These are phyloP conservation scores for Ophiostoma pallidulum DNA, from an alignment of 2,329 filamentous ascomycete genomes.

Conservation along the genomic window DNA sequence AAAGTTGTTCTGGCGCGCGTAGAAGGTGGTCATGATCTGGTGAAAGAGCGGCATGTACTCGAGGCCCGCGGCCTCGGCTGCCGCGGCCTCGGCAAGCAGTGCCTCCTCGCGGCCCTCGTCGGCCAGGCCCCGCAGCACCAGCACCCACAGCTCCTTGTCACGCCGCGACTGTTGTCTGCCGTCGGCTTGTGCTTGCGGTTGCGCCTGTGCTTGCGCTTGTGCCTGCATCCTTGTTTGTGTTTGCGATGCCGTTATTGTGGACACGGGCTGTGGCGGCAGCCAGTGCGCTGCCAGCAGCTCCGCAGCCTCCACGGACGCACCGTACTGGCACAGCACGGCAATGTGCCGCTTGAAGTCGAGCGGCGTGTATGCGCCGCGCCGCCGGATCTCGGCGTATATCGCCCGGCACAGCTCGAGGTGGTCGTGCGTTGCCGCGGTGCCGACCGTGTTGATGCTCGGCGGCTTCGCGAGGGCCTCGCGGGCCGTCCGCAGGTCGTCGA, in stretches of 20 bases:
- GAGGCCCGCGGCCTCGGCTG: slow-evolving; percentile 32
- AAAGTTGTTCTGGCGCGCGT: slow-evolving; percentile 47
- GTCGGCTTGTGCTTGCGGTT: not conserved
- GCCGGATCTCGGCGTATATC: slow-evolving; percentile 32
- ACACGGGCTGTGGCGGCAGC: slow-evolving; percentile 9
- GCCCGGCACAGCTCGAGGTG: slow-evolving; percentile 39
- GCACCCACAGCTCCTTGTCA: slow-evolving; percentile 33
- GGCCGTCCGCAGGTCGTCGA: slow-evolving; percentile 35
- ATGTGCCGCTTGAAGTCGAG: slow-evolving; percentile 36
- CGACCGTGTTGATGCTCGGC: not conserved
- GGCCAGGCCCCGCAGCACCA: slow-evolving; percentile 52
- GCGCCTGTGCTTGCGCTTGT: not conserved
- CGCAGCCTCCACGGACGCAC: slow-evolving; percentile 44
- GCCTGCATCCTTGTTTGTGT: not conserved
- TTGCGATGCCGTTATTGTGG: not conserved
- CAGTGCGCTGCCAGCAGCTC: slow-evolving; percentile 33
- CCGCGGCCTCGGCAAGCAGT: slow-evolving; percentile 39
- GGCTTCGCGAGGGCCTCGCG: slow-evolving; percentile 23
- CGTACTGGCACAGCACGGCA: slow-evolving; percentile 42
- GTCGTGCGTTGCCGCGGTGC: slow-evolving; percentile 19
- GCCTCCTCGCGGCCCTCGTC: slow-evolving; percentile 48
- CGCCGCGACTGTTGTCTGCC: slow-evolving; percentile 16
- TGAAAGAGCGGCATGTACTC: slow-evolving; percentile 38
- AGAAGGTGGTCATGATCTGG: slow-evolving; percentile 51
- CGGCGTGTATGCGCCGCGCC: slow-evolving; percentile 16